These are phyloP conservation scores for Melampsora medusae DNA, from an alignment of 1,284 basidiomycete genomes.

Conservation along the genomic window DNA sequence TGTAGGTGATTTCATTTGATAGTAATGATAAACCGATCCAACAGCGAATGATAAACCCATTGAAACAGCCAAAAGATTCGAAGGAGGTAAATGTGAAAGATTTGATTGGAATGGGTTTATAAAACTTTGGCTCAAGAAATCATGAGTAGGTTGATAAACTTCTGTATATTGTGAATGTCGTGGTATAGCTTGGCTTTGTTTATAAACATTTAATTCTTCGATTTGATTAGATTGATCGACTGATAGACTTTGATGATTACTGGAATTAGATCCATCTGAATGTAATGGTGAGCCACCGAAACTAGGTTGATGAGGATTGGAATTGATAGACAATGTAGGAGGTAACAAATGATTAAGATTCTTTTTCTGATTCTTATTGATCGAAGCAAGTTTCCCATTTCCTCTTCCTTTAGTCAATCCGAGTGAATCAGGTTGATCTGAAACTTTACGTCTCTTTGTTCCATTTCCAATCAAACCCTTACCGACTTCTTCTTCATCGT, in stretches of 20 bases:
- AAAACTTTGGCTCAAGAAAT: conserved; percentile 24
- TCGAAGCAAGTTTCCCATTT: background rate
- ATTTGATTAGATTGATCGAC: too few species aligned
- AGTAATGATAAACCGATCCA: conserved; percentile 36
- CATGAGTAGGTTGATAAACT: conserved; percentile 7
- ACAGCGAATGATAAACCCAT: conserved; percentile 42
- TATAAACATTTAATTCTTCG: conserved; percentile 23
- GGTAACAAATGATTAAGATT: conserved; percentile 3
- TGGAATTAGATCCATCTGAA: conserved; percentile 1
- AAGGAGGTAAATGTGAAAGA: conserved; percentile 2
- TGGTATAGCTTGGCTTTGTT: conserved; percentile 14
- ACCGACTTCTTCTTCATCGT: conserved; percentile 46
- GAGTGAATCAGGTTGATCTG: background rate
- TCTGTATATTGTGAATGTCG: conserved; percentile 13
- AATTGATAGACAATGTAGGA: background rate
- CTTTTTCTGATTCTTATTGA: background rate
- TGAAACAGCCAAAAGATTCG: conserved; percentile 29
- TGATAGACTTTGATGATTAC: too few species aligned
- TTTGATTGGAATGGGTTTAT: conserved; percentile 28
- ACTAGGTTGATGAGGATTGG: conserved; percentile 6
- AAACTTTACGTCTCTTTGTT: conserved; percentile 32
- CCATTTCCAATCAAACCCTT: conserved; percentile 19
- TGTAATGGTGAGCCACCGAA: background rate
- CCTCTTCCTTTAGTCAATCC: background rate
- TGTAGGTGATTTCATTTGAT: background rate